Evolutionary conservation across 768 basidiomycete species (phyloP), one percentile per base, ranked within the genome.

Genomic region (Termitomyces sp.): DNA sequence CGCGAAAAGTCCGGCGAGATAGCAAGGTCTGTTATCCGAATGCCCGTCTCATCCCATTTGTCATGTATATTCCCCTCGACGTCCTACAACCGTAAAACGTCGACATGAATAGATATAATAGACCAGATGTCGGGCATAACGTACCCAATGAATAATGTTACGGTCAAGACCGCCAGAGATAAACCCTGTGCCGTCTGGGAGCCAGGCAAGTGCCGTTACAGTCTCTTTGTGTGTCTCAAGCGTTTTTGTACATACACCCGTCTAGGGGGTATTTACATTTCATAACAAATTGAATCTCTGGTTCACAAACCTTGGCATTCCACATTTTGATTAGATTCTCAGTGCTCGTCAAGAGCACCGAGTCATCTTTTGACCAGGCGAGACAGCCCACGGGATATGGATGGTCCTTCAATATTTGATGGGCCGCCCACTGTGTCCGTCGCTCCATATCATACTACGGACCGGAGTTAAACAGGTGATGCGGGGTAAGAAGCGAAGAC

Each of bases 281-380:
- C 35, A 53, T 28, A 36, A 42, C 26, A 4, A 26, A 30, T 10
- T 28, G 26, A 40, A 20, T 20, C n/a, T 42, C 13, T 7, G n/a
- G 1, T 20, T 53, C 18, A 42, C 68, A 67, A 63, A 94, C 96
- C 82, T 87, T 84, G 36, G 87, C 79, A 69, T 96, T 87, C 94
- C 94, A 99, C 66, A 98, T 77, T 74, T 89, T 88, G 70, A 99
- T 87, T 50, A 75, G 70, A 48, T 87, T 78, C 61, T 98, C 94
- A 24, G 92, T 80, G 42, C 88, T 86, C 6, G 93, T 94, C 45
- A 97, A 79, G 59, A 99, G 75, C 61, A 90, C 79, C 20, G 82
- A 74, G 66, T 95, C 94, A 65, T 98, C 93, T 53, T 88, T 78
- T 28, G 97, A 98, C 95, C 96, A 99, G 1, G 94, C 87, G 58